Evolutionary conservation across 2,329 filamentous ascomycete species (phyloP).

Genomic region (Xylariaceae sp.): DNA sequence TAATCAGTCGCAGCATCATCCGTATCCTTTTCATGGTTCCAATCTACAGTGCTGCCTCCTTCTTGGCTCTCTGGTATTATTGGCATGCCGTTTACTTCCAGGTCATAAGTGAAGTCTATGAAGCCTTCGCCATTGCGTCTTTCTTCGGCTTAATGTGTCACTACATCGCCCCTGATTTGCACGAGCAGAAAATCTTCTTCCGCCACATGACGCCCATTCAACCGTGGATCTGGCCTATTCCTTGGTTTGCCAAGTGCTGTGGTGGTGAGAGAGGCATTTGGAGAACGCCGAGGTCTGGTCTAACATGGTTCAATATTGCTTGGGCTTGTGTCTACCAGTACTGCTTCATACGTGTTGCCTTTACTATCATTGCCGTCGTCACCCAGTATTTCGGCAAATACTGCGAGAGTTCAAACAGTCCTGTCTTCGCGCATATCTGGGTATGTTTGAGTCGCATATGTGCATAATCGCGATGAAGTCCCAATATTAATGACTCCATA

Average conservation of each 20-base stretch:
- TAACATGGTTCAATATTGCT: constrained; percentile 88
- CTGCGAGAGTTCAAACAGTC: constrained; percentile 74
- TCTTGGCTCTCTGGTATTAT: constrained; percentile 71
- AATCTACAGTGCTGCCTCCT: constrained; percentile 71
- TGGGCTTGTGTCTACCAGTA: constrained; percentile 85
- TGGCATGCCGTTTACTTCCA: constrained; percentile 76
- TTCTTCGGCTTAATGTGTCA: constrained; percentile 82
- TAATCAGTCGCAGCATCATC: constrained; percentile 59
- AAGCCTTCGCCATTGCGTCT: constrained; percentile 81
- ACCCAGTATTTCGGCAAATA: constrained; percentile 67
- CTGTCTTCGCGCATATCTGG: constrained; percentile 82
- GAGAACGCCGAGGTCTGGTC: constrained; percentile 71
- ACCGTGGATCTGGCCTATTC: constrained; percentile 72
- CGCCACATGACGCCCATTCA: constrained; percentile 60
- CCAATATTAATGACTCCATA: constrained; percentile 24
- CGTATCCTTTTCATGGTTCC: constrained; percentile 87
- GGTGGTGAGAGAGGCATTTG: constrained; percentile 66
- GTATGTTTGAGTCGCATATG: constrained; percentile 39
- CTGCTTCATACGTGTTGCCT: constrained; percentile 73
- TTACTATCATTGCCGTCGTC: constrained; percentile 74
- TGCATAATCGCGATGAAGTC: too few species aligned
- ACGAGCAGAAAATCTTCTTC: constrained; percentile 80
- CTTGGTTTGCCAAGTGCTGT: constrained; percentile 66
- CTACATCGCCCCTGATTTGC: constrained; percentile 72
- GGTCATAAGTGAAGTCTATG: constrained; percentile 79